Evolutionary conservation across 202 grass and related monocot genomes (phyloP).

Genomic region (Musa balbisiana): DNA sequence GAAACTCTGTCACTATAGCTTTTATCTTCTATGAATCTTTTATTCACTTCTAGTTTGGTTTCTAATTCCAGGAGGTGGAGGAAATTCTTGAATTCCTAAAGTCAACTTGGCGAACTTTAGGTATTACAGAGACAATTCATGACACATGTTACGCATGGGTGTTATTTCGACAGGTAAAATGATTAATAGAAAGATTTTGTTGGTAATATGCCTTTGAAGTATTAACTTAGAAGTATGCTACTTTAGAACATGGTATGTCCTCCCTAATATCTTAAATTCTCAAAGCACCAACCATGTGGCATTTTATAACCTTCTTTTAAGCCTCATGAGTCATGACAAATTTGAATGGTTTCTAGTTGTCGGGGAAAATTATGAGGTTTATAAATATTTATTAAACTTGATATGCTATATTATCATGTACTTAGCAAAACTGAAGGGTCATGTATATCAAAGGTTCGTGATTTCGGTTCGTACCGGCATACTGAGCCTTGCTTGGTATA

Average conservation of each 20-base stretch:
- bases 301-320: too few species aligned
- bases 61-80: conserved; percentile 66
- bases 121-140: conserved; percentile 85
- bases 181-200: not conserved
- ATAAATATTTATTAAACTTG: too few species aligned
- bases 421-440: too few species aligned
- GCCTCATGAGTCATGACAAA: too few species aligned
- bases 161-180: conserved; percentile 91
- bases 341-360: too few species aligned
- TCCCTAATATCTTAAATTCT: not conserved
- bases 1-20: not conserved
- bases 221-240: not conserved
- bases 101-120: conserved; percentile 90
- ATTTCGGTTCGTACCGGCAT: too few species aligned
- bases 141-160: conserved; percentile 98
- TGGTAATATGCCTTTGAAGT: not conserved
- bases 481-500: too few species aligned
- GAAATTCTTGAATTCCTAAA: conserved; percentile 97
- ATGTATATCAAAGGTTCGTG: too few species aligned
- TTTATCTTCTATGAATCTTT: conserved; percentile 1
- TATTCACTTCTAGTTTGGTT: conserved; percentile 8
- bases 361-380: too few species aligned
- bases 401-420: too few species aligned
- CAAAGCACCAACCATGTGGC: too few species aligned
- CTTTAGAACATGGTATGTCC: not conserved